Conservation (phyloP, 768 basidiomycete genomes). For the Termitomyces sp. region DNA sequence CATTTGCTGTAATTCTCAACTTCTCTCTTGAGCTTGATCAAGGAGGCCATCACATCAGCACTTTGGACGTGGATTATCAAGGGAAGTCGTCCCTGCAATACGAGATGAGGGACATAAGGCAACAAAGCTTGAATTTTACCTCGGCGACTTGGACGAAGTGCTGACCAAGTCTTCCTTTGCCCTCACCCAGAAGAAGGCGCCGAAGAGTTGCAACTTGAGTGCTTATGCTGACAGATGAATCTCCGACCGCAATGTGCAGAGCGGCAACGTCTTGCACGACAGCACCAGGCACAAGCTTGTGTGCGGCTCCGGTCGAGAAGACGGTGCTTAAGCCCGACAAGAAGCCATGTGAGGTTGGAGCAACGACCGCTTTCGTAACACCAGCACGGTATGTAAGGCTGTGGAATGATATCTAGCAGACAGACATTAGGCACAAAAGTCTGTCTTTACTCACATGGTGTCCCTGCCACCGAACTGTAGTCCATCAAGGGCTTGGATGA, state of each 20-base stretch:
- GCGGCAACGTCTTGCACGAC: slow-evolving; percentile 61
- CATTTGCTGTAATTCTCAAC: slow-evolving; percentile 41
- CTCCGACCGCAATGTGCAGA: slow-evolving; percentile 60
- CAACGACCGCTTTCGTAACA: slow-evolving; percentile 51
- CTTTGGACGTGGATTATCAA: slow-evolving; percentile 72
- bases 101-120: background rate
- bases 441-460: slow-evolving; percentile 51
- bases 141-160: slow-evolving; percentile 45
- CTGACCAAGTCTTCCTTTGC: slow-evolving; percentile 32
- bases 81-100: slow-evolving; percentile 57
- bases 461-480: slow-evolving; percentile 64
- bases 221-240: slow-evolving; percentile 57
- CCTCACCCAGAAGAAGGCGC: slow-evolving; percentile 49
- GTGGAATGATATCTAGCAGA: background rate
- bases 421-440: background rate
- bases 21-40: slow-evolving; percentile 67
- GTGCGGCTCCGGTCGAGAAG: slow-evolving; percentile 58
- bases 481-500: slow-evolving; percentile 68
- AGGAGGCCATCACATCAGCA: slow-evolving; percentile 79
- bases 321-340: slow-evolving; percentile 60
- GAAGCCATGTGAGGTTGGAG: slow-evolving; percentile 55
- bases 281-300: slow-evolving; percentile 61
- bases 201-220: slow-evolving; percentile 77
- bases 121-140: slow-evolving; percentile 28
- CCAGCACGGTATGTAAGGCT: slow-evolving; percentile 70